Percentiles rank a stretch among this genome's conserved stretches.
Evolutionary conservation across 2,329 filamentous ascomycete genomes (phyloP).

Genomic region (Ceratocystis variospora): DNA sequence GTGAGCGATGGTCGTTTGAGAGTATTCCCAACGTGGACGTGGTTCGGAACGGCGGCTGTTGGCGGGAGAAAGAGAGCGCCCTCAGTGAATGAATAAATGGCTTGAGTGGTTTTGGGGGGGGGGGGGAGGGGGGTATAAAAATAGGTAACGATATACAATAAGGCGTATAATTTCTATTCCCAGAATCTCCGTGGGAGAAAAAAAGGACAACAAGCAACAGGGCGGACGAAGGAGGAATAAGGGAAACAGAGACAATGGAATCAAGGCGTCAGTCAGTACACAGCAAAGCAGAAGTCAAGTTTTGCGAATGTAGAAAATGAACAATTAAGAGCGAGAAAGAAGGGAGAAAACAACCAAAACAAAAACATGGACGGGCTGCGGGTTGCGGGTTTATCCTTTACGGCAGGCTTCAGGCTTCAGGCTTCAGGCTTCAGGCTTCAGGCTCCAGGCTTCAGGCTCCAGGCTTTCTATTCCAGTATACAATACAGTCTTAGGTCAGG

Average conservation of each 20-base stretch:
- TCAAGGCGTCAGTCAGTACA: neutral
- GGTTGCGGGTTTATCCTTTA: neutral
- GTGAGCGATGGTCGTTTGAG: neutral
- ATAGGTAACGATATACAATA: conserved; percentile 3
- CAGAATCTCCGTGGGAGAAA: neutral
- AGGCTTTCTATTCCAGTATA: no score
- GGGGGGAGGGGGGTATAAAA: neutral
- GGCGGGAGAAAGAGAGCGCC: neutral
- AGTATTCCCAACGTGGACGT: neutral
- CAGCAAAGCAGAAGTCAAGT: neutral
- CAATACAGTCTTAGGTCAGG: neutral
- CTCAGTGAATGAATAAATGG: neutral
- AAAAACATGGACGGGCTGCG: neutral
- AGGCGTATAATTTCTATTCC: neutral
- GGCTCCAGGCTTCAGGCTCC: neutral
- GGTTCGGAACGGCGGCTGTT: neutral
- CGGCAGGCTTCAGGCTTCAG: neutral
- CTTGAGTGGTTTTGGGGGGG: conserved; percentile 1
- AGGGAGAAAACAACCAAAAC: conserved; percentile 3
- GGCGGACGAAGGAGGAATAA: neutral
- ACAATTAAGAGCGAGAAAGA: neutral
- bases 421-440: no score
- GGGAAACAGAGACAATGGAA: neutral
- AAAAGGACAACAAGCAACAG: neutral
- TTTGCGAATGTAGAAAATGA: neutral